These are phyloP conservation scores for Tinospora cordifolia DNA, from an alignment of 164 flowering plant species.

Conservation along the genomic window DNA sequence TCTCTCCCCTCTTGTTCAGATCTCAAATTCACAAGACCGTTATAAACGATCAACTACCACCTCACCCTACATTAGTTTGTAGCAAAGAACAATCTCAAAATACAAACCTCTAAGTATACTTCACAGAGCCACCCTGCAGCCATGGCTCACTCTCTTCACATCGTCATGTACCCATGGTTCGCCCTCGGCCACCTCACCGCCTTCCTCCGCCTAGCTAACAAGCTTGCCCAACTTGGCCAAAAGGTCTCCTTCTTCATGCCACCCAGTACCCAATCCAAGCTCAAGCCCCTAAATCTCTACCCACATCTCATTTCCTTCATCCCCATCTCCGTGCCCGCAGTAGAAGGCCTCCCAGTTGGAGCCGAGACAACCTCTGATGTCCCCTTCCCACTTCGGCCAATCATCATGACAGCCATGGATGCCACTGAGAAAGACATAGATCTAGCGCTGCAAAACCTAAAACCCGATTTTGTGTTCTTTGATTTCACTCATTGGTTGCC, in stretches of 20 bases:
- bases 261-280: background rate
- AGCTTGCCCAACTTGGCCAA: background rate
- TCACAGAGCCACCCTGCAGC: background rate
- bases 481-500: constrained; percentile 4
- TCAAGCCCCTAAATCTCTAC: background rate
- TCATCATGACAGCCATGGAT: background rate
- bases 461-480: background rate
- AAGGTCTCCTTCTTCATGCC: constrained; percentile 7
- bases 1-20: too few species aligned
- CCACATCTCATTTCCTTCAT: constrained; percentile 10
- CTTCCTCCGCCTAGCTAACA: constrained; percentile 3
- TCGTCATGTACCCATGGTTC: constrained; percentile 12
- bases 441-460: background rate
- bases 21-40: too few species aligned
- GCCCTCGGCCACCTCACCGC: constrained; percentile 2
- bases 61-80: too few species aligned
- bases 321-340: constrained; percentile 2
- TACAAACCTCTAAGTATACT: too few species aligned
- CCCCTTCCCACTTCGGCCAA: background rate
- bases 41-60: too few species aligned
- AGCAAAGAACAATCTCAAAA: too few species aligned
- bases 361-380: constrained; percentile 3
- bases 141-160: constrained; percentile 1
- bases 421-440: background rate
- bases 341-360: constrained; percentile 5